Percentiles rank a stretch among this genome's conserved stretches.
Conservation (phyloP, 768 basidiomycete genomes). For the Pisolithus marmoratus region DNA sequence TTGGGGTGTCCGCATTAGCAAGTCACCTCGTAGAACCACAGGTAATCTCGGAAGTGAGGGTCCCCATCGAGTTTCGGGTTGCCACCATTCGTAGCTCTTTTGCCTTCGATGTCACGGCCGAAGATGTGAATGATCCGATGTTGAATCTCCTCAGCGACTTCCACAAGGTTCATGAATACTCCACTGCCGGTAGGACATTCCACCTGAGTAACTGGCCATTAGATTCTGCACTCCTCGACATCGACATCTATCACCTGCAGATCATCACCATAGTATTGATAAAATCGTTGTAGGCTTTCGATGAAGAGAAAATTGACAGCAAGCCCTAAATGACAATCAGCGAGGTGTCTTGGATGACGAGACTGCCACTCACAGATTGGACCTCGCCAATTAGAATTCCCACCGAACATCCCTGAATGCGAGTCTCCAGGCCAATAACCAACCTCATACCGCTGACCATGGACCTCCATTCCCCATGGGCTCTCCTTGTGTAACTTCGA, state of each 20-base stretch:
- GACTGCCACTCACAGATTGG: conserved; percentile 57
- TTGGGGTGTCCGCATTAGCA: neutral
- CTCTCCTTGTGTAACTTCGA: conserved; percentile 87
- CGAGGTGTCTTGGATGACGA: neutral
- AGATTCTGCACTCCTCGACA: neutral
- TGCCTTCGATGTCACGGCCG: conserved; percentile 82
- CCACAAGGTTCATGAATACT: conserved; percentile 94
- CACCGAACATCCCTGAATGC: conserved; percentile 94
- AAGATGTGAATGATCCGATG: conserved; percentile 99
- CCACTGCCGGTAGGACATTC: conserved; percentile 97
- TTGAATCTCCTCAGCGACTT: conserved; percentile 96
- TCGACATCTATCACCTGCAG: conserved; percentile 45
- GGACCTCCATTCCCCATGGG: conserved; percentile 93
- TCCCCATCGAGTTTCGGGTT: conserved; percentile 83
- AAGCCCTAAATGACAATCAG: conserved; percentile 54
- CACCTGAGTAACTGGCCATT: conserved; percentile 35
- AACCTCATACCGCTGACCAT: conserved; percentile 88
- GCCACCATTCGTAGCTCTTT: conserved; percentile 88
- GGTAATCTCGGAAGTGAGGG: conserved; percentile 94
- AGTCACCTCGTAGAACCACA: conserved; percentile 88
- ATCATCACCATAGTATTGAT: conserved; percentile 94
- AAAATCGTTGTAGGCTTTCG: conserved; percentile 93
- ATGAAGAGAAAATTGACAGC: conserved; percentile 95
- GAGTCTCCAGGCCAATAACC: conserved; percentile 99
- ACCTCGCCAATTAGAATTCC: conserved; percentile 98